A percentile compares a stretch with the other conserved stretches of the same genome.
Evolutionary conservation across 345 rosid genomes (phyloP).

Genomic region (Ailanthus altissimus): DNA sequence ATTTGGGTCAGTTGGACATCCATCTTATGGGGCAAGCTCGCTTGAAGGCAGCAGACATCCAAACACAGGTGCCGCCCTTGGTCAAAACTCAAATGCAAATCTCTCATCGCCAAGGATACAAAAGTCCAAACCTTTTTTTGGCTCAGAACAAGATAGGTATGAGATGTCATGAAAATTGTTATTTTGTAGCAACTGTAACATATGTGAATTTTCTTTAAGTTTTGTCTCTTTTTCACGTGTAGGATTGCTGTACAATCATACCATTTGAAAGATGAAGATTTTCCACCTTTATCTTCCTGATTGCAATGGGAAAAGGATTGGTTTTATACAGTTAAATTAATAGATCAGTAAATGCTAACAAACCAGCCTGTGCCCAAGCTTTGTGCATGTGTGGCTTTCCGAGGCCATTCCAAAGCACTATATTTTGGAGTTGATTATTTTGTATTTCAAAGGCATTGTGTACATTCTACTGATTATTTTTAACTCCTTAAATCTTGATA

Average conservation of each 20-base stretch:
- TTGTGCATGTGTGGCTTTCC: conserved; percentile 11
- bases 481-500: conserved; percentile 6
- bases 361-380: conserved; percentile 24
- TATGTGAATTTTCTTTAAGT: conserved; percentile 13
- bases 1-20: conserved; percentile 44
- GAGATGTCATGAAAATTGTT: neutral
- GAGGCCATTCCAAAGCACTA: conserved; percentile 11
- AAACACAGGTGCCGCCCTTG: conserved; percentile 23
- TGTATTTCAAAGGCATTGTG: conserved; percentile 32
- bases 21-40: conserved; percentile 23
- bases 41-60: conserved; percentile 38
- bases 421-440: conserved; percentile 20
- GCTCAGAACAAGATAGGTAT: conserved; percentile 59
- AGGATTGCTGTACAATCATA: conserved; percentile 60
- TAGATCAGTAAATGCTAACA: conserved; percentile 31
- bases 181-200: neutral
- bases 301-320: conserved; percentile 30
- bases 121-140: conserved; percentile 36
- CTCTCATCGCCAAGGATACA: conserved; percentile 29
- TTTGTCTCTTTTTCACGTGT: conserved; percentile 27
- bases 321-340: conserved; percentile 22
- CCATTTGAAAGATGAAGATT: conserved; percentile 75
- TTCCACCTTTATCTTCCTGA: conserved; percentile 73
- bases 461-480: conserved; percentile 39
- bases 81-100: conserved; percentile 29